These are phyloP conservation scores for Aspergillus funiculosus DNA, from an alignment of 495 filamentous ascomycete species.

Conservation along the genomic window DNA sequence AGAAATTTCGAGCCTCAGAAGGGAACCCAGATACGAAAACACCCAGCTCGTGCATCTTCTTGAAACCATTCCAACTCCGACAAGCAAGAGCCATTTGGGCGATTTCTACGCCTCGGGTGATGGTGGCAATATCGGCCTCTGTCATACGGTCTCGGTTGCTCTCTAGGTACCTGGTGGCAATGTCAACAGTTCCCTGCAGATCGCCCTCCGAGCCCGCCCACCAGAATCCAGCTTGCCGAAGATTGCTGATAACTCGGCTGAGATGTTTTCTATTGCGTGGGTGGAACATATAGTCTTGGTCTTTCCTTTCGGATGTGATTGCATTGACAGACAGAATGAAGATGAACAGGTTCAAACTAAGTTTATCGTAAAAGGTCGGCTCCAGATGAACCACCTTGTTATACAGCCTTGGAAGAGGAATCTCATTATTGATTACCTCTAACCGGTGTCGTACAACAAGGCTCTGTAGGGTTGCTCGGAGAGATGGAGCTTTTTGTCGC, in stretches of 20 bases:
- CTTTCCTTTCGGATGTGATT: slow-evolving; percentile 78
- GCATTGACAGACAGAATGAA: slow-evolving; percentile 77
- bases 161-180: slow-evolving; percentile 57
- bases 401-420: slow-evolving; percentile 60
- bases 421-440: slow-evolving; percentile 60
- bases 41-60: slow-evolving; percentile 69
- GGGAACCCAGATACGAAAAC: slow-evolving; percentile 60
- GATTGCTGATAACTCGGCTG: slow-evolving; percentile 62
- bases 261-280: slow-evolving; percentile 60
- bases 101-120: slow-evolving; percentile 57
- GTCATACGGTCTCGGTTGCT: slow-evolving; percentile 48
- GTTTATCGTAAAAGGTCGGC: slow-evolving; percentile 74
- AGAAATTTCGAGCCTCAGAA: slow-evolving; percentile 45
- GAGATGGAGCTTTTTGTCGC: slow-evolving; percentile 52
- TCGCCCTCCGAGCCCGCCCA: slow-evolving; percentile 74
- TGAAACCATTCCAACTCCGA: slow-evolving; percentile 57
- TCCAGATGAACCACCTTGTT: slow-evolving; percentile 70
- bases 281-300: slow-evolving; percentile 86
- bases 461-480: slow-evolving; percentile 64
- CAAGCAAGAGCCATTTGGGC: slow-evolving; percentile 56
- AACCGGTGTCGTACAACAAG: slow-evolving; percentile 76
- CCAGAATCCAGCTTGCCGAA: slow-evolving; percentile 84
- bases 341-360: slow-evolving; percentile 80
- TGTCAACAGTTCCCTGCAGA: slow-evolving; percentile 55
- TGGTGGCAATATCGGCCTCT: slow-evolving; percentile 50